Conservation (phyloP, 129 eudicot genomes). For the Apium graveolens region DNA sequence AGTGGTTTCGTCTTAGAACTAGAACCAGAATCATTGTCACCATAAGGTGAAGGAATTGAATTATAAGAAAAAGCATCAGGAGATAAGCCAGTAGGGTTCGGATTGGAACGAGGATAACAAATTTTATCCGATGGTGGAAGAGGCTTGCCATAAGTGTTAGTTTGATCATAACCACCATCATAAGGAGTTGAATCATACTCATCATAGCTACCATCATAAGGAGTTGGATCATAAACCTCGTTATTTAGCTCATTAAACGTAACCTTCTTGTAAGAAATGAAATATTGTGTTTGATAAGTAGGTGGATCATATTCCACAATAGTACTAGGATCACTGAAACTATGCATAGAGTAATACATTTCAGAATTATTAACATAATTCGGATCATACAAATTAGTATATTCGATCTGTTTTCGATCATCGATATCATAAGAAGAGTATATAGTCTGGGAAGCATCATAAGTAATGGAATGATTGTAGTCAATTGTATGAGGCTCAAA, state of each 20-base stretch:
- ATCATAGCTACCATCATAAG: conserved; percentile 73
- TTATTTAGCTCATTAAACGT: conserved; percentile 37
- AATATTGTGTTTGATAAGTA: conserved; percentile 27
- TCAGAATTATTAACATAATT: conserved; percentile 11
- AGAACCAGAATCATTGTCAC: conserved; percentile 7
- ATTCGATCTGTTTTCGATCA: conserved; percentile 13
- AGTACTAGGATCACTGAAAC: conserved; percentile 26
- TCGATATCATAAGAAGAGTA: conserved; percentile 15
- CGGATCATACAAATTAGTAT: conserved; percentile 7
- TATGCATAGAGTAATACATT: conserved; percentile 25
- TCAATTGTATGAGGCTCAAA: conserved; percentile 14
- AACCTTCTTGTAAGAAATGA: conserved; percentile 26
- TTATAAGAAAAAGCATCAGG: conserved; percentile 14
- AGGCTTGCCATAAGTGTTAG: conserved; percentile 55
- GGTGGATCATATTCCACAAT: conserved; percentile 33
- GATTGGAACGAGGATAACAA: conserved; percentile 53
- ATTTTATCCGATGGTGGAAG: conserved; percentile 68
- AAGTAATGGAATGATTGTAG: background rate
- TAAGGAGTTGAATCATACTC: conserved; percentile 80
- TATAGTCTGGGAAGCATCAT: conserved; percentile 5
- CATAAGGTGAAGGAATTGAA: conserved; percentile 33
- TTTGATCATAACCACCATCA: conserved; percentile 68
- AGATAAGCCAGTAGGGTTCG: conserved; percentile 8
- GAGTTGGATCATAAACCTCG: conserved; percentile 71
- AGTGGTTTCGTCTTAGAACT: background rate